These are phyloP conservation scores for Austroboletus eburneus DNA, from an alignment of 768 basidiomycete species.

Conservation along the genomic window DNA sequence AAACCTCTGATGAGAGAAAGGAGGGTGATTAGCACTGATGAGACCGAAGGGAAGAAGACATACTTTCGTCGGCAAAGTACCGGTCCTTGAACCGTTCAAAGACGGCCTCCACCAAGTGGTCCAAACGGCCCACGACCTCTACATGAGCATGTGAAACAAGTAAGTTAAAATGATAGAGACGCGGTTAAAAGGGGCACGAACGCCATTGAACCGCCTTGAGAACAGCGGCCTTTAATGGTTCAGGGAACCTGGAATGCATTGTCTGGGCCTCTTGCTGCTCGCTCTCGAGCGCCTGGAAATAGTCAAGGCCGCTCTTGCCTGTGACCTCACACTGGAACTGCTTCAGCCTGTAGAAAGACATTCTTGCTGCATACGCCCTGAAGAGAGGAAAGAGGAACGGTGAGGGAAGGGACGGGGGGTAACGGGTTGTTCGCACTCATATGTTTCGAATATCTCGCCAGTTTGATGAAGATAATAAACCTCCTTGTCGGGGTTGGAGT, in stretches of 20 bases:
- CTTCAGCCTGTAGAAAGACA: constrained; percentile 91
- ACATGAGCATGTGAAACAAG: constrained; percentile 16
- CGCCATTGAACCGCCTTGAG: constrained; percentile 96
- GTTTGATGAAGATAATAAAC: constrained; percentile 94
- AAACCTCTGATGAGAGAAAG: constrained; percentile 54
- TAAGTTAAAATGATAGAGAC: constrained; percentile 12
- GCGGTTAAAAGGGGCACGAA: constrained; percentile 45
- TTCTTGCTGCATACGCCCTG: constrained; percentile 81
- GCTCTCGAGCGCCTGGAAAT: constrained; percentile 89
- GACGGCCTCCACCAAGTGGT: constrained; percentile 91
- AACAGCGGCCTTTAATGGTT: constrained; percentile 87
- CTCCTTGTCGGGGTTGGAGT: constrained; percentile 61
- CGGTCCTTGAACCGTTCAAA: constrained; percentile 96
- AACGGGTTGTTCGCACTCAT: constrained; percentile 63
- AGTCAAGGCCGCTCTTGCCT: constrained; percentile 90
- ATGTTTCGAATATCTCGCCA: constrained; percentile 95
- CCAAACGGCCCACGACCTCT: constrained; percentile 97
- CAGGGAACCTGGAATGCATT: constrained; percentile 88
- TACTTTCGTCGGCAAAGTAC: constrained; percentile 89
- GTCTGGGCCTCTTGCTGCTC: constrained; percentile 87
- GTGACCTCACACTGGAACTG: constrained; percentile 98
- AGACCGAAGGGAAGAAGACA: constrained; percentile 32
- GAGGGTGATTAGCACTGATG: constrained; percentile 14
- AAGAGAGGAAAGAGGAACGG: constrained; percentile 9
- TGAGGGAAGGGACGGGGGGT: constrained; percentile 25